Base-by-base conservation (phyloP, 139 green algal genomes). In the Edaphochlamys debaryana region DNA sequence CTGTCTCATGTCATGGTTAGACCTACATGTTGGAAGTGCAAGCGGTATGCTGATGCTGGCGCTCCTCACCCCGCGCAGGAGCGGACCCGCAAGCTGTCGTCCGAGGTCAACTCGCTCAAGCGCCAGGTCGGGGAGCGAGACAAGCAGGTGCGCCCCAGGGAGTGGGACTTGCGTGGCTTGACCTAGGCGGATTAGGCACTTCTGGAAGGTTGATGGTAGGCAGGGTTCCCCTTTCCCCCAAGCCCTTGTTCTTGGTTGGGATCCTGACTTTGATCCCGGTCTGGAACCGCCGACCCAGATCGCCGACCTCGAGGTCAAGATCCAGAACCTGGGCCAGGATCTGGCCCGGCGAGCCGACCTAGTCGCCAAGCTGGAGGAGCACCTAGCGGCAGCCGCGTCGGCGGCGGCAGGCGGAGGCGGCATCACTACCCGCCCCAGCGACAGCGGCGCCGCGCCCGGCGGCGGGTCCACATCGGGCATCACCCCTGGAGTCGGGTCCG, bases 41-140 rank as follows among this genome's bases (percentile, higher is more conserved):
- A n/a, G n/a, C n/a, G n/a, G n/a, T n/a, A n/a, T n/a, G n/a, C n/a
- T n/a, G n/a, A n/a, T n/a, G n/a, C n/a, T n/a, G n/a, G n/a, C n/a
- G n/a, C n/a, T n/a, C n/a, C n/a, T n/a, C n/a, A n/a, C n/a, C n/a
- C n/a, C n/a, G n/a, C n/a, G 67, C 82, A 93, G 89, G 89, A 90
- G 69, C 87, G 89, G 25, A 88, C 87, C 75, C 85, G 85, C 68
- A 86, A 85, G 85, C 82, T 93, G 45, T 77, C 87, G 0, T 79
- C 85, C 30, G 89, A 93, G n/a, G 75, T 89, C 29, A 70, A 79
- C 15, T 58, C 73, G 27, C 62, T 86, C 11, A 86, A 80, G 62
- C 83, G 84, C 19, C 34, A 62, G 42, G 9, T 87, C 60, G 38
- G 25, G 13, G 80, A 89, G 85, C 38, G 63, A 20, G 62, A 86